Conservation (phyloP, 108 stramenopile genomes). For the Bacterosira constricta region DNA sequence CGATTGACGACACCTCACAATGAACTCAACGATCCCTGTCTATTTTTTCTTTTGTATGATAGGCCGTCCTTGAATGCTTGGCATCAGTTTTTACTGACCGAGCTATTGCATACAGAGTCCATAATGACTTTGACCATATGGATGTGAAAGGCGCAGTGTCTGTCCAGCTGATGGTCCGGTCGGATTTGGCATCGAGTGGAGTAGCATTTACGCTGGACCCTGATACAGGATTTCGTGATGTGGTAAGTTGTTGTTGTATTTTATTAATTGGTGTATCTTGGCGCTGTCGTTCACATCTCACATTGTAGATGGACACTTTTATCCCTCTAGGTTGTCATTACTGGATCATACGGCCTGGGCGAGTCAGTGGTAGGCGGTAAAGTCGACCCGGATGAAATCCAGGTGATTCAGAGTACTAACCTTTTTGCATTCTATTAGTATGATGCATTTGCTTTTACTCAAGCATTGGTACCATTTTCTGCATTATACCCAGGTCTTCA, state of each 20-base stretch:
- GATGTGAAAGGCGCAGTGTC: conserved; percentile 45
- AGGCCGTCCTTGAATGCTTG: conserved; percentile 31
- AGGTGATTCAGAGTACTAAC: too few species aligned
- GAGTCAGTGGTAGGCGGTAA: conserved; percentile 48
- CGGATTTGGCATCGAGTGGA: conserved; percentile 38
- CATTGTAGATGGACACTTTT: too few species aligned
- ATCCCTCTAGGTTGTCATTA: too few species aligned
- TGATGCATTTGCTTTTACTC: too few species aligned
- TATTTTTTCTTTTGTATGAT: too few species aligned
- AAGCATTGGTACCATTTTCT: too few species aligned
- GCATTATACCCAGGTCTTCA: conserved; percentile 41
- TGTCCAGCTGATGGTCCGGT: conserved; percentile 50
- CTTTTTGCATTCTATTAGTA: not conserved
- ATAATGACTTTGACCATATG: conserved; percentile 49
- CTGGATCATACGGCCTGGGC: conserved; percentile 46
- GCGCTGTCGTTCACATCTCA: too few species aligned
- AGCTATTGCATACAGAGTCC: conserved; percentile 50
- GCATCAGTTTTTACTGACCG: conserved; percentile 47
- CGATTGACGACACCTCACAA: too few species aligned
- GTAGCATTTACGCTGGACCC: conserved; percentile 50
- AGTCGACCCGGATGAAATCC: conserved; percentile 40
- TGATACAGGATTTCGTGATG: conserved; percentile 52
- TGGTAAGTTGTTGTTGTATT: too few species aligned
- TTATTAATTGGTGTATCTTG: too few species aligned
- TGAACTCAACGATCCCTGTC: too few species aligned